These are phyloP conservation scores for Harrya chromipes DNA, from an alignment of 768 basidiomycete species.

Conservation along the genomic window DNA sequence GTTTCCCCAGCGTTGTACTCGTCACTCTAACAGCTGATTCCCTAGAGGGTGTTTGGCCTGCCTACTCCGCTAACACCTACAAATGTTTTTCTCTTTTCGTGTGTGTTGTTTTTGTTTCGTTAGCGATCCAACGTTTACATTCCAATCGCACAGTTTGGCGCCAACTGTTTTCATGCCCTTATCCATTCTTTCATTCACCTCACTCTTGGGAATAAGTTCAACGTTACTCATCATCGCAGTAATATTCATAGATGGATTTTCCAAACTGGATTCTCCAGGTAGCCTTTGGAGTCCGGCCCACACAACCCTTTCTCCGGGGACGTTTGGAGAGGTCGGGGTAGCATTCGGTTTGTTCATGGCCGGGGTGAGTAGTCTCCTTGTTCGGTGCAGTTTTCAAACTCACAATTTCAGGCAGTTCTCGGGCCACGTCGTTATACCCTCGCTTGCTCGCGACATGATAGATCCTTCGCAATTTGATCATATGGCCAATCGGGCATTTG, in stretches of 20 bases:
- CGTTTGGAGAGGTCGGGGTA: slow-evolving; percentile 61
- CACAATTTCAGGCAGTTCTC: slow-evolving; percentile 54
- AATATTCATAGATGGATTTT: slow-evolving; percentile 78
- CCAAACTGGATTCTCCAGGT: slow-evolving; percentile 70
- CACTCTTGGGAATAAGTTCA: slow-evolving; percentile 80
- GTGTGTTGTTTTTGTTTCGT: slow-evolving; percentile 36
- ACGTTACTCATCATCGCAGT: slow-evolving; percentile 72
- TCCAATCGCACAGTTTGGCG: slow-evolving; percentile 51
- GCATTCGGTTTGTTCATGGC: slow-evolving; percentile 92
- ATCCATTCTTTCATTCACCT: slow-evolving; percentile 83
- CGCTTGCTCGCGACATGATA: slow-evolving; percentile 84
- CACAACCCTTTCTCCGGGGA: slow-evolving; percentile 59
- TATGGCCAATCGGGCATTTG: slow-evolving; percentile 87
- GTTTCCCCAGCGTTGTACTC: slow-evolving; percentile 66
- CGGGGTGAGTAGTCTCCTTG: slow-evolving; percentile 50
- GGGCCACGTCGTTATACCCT: slow-evolving; percentile 91
- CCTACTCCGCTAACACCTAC: slow-evolving; percentile 64
- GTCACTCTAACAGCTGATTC: slow-evolving; percentile 89
- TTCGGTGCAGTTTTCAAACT: background rate
- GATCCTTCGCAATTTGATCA: slow-evolving; percentile 75
- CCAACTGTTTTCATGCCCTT: slow-evolving; percentile 87
- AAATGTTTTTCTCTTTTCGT: slow-evolving; percentile 71
- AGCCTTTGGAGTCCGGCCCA: slow-evolving; percentile 73
- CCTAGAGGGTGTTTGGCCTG: slow-evolving; percentile 67
- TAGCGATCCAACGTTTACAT: background rate